phyloP scores from a whole-genome alignment of 2,329 filamentous ascomycete genomes.

The Pseudocercospora fijiensis region DNA sequence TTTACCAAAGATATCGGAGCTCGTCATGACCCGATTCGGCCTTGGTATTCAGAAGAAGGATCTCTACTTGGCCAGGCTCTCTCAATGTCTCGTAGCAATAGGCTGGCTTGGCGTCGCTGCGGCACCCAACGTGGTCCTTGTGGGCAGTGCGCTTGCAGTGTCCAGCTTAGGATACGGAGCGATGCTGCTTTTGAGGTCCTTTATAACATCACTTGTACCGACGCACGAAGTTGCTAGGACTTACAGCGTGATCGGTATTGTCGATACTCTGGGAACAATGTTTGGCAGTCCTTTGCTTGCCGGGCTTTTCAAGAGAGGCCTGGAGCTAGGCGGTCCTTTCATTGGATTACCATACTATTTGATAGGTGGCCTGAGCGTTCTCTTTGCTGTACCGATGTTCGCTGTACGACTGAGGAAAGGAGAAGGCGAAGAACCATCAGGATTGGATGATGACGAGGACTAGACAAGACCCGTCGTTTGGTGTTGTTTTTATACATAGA shows the following conservation, averaged over 20 bases:
- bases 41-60: conserved; percentile 33
- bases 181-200: conserved; percentile 46
- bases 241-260: conserved; percentile 54
- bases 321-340: conserved; percentile 50
- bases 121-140: conserved; percentile 31
- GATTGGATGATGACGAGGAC: neutral
- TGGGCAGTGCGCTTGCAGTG: conserved; percentile 45
- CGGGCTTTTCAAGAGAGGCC: conserved; percentile 48
- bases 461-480: neutral
- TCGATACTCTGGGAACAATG: conserved; percentile 53
- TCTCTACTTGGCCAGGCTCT: conserved; percentile 36
- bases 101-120: conserved; percentile 37
- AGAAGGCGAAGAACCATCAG: conserved; percentile 21
- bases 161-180: conserved; percentile 51
- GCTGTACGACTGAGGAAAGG: conserved; percentile 35
- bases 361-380: conserved; percentile 37
- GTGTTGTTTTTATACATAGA: too few species aligned
- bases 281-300: conserved; percentile 51
- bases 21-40: conserved; percentile 24
- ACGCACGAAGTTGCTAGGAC: conserved; percentile 55
- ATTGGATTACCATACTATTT: conserved; percentile 53
- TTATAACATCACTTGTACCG: conserved; percentile 57
- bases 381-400: conserved; percentile 25
- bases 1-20: conserved; percentile 33
- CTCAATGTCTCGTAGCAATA: conserved; percentile 29